Evolutionary conservation across 2,329 filamentous ascomycete species (phyloP), one percentile per base, ranked within the genome.

Genomic region (Escovopsis sp.): DNA sequence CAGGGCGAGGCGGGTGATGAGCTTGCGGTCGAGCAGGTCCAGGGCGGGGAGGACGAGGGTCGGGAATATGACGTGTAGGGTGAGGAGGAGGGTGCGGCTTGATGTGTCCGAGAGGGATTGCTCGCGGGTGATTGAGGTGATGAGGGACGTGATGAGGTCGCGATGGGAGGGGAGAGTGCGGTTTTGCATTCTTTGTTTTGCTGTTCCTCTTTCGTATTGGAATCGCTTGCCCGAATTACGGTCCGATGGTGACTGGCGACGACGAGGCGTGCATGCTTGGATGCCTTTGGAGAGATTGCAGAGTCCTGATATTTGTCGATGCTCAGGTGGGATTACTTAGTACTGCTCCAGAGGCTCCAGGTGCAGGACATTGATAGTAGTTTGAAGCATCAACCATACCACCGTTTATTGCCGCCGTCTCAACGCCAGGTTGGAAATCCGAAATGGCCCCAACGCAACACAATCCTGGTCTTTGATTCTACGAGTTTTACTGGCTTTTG

Each of bases 61-160:
- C 0, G 87, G 87, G 54, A 93, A 93, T 12, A 95, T 65, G 30
- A 86, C 82, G 62, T 95, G 88, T 0, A 94, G 72, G 0, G 84
- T 86, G 1, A 86, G 65, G n/a, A 94, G 65, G 13, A 82, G 63
- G 39, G 73, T 68, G 1, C 68, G 64, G 44, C 66, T 58, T 20
- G 20, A 20, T 20, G 20, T 4, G 27, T 11, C 14, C 5, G 13
- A 16, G 32, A 15, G 13, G 37, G 13, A 29, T 15, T 25, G 34
- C 34, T 20, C 9, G 34, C 12, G 24, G 39, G 39, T 47, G 43
- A 74, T 61, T 27, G 62, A 57, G 46, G 59, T 56, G 47, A 75
- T 55, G 40, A 79, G 64, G 5, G 65, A 61, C 7, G 67, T 70
- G 13, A 77, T 57, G 4, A 77, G 50, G 9, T 65, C 57, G 51